A percentile compares a stretch with the other conserved stretches of the same genome.
These are phyloP conservation scores for Colletotrichum australisinense DNA, from an alignment of 2,329 filamentous ascomycete genomes.

Conservation along the genomic window DNA sequence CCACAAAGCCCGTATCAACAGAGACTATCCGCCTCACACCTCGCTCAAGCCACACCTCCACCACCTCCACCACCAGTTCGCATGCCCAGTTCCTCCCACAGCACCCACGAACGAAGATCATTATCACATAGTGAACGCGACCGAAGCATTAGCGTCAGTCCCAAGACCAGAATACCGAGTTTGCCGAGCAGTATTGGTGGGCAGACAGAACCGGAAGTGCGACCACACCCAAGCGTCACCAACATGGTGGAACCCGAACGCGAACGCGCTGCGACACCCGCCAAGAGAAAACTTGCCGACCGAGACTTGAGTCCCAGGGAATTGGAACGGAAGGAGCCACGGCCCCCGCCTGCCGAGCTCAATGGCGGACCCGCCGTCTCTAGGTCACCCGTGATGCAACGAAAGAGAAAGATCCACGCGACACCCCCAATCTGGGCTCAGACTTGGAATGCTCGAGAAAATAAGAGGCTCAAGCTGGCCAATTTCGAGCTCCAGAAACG, in stretches of 20 bases:
- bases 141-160: conserved; percentile 79
- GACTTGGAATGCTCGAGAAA: conserved; percentile 48
- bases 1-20: conserved; percentile 72
- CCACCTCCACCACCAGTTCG: conserved; percentile 49
- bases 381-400: conserved; percentile 42
- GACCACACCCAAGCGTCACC: conserved; percentile 30
- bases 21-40: conserved; percentile 48
- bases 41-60: conserved; percentile 39
- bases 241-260: conserved; percentile 44
- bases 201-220: conserved; percentile 32
- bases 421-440: conserved; percentile 63
- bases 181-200: conserved; percentile 57
- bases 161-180: conserved; percentile 75
- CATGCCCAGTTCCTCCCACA: conserved; percentile 53
- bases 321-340: conserved; percentile 59
- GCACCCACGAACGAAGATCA: conserved; percentile 61
- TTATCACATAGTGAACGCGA: conserved; percentile 73
- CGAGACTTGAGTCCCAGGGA: conserved; percentile 62
- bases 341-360: conserved; percentile 61
- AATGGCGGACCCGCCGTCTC: conserved; percentile 52
- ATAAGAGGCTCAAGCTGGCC: conserved; percentile 51
- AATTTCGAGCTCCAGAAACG: conserved; percentile 60
- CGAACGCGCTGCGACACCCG: conserved; percentile 51
- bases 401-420: conserved; percentile 54
- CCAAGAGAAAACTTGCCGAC: conserved; percentile 62